phyloP scores from a whole-genome alignment of 2,329 filamentous ascomycete species.

The Colletotrichum chrysophilum region DNA sequence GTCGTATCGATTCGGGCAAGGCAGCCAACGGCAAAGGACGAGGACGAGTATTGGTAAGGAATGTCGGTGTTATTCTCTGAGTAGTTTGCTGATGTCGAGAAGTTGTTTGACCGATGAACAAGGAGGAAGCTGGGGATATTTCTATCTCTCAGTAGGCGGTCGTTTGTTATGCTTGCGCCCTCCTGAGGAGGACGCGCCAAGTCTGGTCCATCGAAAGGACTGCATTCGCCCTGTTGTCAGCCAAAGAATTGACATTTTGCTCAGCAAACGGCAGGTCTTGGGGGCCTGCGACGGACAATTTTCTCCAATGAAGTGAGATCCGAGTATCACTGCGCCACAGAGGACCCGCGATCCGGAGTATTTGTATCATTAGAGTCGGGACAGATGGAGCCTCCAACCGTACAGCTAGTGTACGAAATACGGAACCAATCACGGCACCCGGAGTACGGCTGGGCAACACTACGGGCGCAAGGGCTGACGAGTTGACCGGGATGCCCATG shows the following conservation, averaged over 20 bases:
- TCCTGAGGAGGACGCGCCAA: background rate
- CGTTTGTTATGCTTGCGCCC: background rate
- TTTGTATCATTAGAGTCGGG: background rate
- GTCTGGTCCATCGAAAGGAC: background rate
- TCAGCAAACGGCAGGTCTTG: background rate
- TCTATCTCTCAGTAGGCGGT: background rate
- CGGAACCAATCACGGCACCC: background rate
- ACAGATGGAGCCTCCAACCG: background rate
- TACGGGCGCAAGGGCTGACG: background rate
- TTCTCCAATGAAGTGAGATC: background rate
- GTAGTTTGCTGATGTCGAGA: background rate
- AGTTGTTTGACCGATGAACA: too few relatives aligned
- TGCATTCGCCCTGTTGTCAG: background rate
- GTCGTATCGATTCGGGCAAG: background rate
- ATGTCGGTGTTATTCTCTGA: background rate
- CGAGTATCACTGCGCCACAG: conserved; percentile 3
- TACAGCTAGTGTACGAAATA: background rate
- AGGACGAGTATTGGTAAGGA: background rate
- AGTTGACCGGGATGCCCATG: background rate
- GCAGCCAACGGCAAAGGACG: background rate
- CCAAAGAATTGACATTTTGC: background rate
- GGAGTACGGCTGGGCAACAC: background rate
- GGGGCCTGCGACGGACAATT: background rate
- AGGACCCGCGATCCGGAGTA: background rate
- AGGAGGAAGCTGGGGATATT: background rate